These are phyloP conservation scores for Pythium coloratum DNA, from an alignment of 352 stramenopile genomes.

Conservation along the genomic window DNA sequence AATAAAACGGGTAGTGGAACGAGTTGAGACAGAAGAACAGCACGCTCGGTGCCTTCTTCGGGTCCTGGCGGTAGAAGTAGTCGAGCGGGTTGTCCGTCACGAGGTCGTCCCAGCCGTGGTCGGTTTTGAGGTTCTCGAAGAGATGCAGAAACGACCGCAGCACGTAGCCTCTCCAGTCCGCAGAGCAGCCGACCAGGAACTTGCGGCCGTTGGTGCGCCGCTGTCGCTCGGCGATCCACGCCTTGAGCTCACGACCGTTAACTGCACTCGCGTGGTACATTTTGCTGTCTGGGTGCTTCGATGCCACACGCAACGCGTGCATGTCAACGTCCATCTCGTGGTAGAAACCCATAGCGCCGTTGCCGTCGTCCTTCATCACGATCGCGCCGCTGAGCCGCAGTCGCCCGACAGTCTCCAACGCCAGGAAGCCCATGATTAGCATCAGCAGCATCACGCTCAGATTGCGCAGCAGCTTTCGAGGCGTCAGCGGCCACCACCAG, in stretches of 20 bases:
- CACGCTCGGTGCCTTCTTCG: slow-evolving; percentile 58
- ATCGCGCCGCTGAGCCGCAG: slow-evolving; percentile 61
- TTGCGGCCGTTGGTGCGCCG: slow-evolving; percentile 73
- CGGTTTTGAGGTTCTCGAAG: slow-evolving; percentile 61
- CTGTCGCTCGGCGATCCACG: slow-evolving; percentile 62
- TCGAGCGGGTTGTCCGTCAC: slow-evolving; percentile 52
- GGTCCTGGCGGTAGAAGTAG: slow-evolving; percentile 65
- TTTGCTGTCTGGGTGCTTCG: slow-evolving; percentile 36
- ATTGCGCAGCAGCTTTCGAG: slow-evolving; percentile 22
- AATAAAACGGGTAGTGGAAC: slow-evolving; percentile 61
- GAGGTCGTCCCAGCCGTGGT: slow-evolving; percentile 71
- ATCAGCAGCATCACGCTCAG: slow-evolving; percentile 32
- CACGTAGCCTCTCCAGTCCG: slow-evolving; percentile 63
- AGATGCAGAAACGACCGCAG: slow-evolving; percentile 64
- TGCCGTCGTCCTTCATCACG: slow-evolving; percentile 30
- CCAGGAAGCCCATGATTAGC: slow-evolving; percentile 25
- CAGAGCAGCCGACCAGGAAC: slow-evolving; percentile 64
- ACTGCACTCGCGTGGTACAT: slow-evolving; percentile 43
- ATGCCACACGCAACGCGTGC: slow-evolving; percentile 40
- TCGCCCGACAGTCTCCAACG: slow-evolving; percentile 48
- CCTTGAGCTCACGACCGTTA: slow-evolving; percentile 49
- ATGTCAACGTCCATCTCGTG: slow-evolving; percentile 83
- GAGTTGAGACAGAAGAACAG: slow-evolving; percentile 82
- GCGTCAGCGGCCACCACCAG: slow-evolving; percentile 27
- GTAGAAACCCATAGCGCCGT: slow-evolving; percentile 69